phyloP scores from a whole-genome alignment of 2,329 filamentous ascomycete species.

The Intubia oerlemansii region DNA sequence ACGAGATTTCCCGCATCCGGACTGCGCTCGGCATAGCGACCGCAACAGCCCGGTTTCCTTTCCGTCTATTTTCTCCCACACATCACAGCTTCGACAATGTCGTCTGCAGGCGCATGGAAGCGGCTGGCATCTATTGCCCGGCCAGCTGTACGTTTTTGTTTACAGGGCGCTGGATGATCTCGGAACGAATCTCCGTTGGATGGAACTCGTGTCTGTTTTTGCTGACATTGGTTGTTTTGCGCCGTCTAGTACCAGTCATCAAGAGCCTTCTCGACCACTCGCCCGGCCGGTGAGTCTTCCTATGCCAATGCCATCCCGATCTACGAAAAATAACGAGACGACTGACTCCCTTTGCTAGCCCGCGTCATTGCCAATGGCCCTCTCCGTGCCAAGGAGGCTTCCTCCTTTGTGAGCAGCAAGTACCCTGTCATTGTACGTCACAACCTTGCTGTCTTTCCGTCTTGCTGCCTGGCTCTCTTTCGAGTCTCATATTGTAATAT shows the following conservation, averaged over 20 bases:
- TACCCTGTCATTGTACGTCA: slow-evolving; percentile 74
- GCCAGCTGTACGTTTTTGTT: slow-evolving; percentile 7
- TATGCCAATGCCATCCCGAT: no score
- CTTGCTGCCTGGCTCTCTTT: no score
- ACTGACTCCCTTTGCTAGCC: slow-evolving; percentile 28
- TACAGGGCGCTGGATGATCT: no score
- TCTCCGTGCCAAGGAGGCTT: slow-evolving; percentile 82
- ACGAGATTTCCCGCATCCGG: no score
- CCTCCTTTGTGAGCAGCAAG: slow-evolving; percentile 66
- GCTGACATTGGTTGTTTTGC: slow-evolving; percentile 1
- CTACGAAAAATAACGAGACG: not conserved
- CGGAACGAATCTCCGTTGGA: no score
- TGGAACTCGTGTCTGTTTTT: no score
- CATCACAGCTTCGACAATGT: slow-evolving; percentile 3
- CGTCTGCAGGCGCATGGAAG: slow-evolving; percentile 7
- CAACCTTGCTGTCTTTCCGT: no score
- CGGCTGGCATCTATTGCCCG: slow-evolving; percentile 7
- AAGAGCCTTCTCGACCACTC: slow-evolving; percentile 73
- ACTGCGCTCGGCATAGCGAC: no score
- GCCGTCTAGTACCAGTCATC: slow-evolving; percentile 9
- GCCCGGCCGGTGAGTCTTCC: slow-evolving; percentile 43
- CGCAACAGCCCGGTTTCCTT: no score
- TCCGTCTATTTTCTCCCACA: no score
- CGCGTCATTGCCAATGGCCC: slow-evolving; percentile 72
- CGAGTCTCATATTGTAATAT: not conserved